phyloP scores from a whole-genome alignment of 169 alveolate genomes.

The Plasmodium fragile region DNA sequence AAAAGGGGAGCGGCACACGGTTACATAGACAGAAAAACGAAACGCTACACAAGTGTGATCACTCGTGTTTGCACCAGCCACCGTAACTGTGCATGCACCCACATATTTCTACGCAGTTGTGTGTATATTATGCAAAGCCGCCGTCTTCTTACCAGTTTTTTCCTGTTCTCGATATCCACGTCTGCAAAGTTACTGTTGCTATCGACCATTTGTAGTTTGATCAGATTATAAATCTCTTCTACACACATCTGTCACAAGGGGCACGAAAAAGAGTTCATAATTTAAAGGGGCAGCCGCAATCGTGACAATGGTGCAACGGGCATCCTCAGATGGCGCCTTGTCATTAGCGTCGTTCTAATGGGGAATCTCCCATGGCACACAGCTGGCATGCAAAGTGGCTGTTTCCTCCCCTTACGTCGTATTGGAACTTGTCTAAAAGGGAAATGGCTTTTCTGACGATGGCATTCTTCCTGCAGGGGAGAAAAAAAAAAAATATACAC shows the following conservation, averaged over 20 bases:
- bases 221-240: constrained; percentile 48
- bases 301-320: not conserved
- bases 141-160: constrained; percentile 39
- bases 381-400: not conserved
- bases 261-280: not conserved
- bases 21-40: not conserved
- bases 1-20: not conserved
- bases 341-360: not conserved
- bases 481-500: constrained; percentile 2
- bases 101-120: not conserved
- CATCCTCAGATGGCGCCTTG: not conserved
- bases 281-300: not conserved
- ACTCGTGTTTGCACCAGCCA: not conserved
- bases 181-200: constrained; percentile 35
- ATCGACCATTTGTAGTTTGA: constrained; percentile 63
- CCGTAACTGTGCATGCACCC: not conserved
- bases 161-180: constrained; percentile 58
- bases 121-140: not conserved
- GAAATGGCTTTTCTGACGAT: constrained; percentile 35
- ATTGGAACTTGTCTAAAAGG: constrained; percentile 56
- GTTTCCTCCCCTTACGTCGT: constrained; percentile 31
- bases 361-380: not conserved
- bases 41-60: not conserved
- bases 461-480: constrained; percentile 25
- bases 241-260: constrained; percentile 33